A percentile compares a stretch with the other conserved stretches of the same genome.
These are phyloP conservation scores for Centrapalus pauciflorus DNA, from an alignment of 129 eudicot species.

Conservation along the genomic window DNA sequence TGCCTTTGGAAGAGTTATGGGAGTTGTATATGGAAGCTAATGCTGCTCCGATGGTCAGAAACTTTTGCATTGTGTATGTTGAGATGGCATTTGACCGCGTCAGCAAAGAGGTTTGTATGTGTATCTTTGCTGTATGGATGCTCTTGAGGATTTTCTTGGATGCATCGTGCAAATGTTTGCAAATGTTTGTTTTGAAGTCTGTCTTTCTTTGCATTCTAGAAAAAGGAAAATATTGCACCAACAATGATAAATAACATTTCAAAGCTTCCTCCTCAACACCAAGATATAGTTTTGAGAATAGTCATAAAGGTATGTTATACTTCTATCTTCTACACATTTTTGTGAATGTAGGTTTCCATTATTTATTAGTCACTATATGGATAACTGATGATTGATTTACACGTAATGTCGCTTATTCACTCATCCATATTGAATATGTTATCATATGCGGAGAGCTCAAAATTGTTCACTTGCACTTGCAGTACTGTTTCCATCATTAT, in stretches of 20 bases:
- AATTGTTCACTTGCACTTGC: background rate
- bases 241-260: conserved; percentile 59
- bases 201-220: conserved; percentile 39
- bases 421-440: background rate
- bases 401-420: conserved; percentile 4
- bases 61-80: conserved; percentile 83
- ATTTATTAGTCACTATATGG: conserved; percentile 1
- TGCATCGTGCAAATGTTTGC: conserved; percentile 7
- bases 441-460: conserved; percentile 3
- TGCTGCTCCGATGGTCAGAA: conserved; percentile 75
- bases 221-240: conserved; percentile 63
- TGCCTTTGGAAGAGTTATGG: conserved; percentile 79
- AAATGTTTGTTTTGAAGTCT: background rate
- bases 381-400: conserved; percentile 9
- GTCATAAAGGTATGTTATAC: conserved; percentile 49
- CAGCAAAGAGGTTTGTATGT: conserved; percentile 51
- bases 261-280: conserved; percentile 91
- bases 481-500: background rate
- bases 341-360: background rate
- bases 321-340: conserved; percentile 1
- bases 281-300: conserved; percentile 72
- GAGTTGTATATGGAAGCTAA: conserved; percentile 60
- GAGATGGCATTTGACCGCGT: conserved; percentile 93
- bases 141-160: background rate
- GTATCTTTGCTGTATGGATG: background rate